phyloP scores from a whole-genome alignment of 176 grass and related monocot genomes.

The Cymbopogon citratus region DNA sequence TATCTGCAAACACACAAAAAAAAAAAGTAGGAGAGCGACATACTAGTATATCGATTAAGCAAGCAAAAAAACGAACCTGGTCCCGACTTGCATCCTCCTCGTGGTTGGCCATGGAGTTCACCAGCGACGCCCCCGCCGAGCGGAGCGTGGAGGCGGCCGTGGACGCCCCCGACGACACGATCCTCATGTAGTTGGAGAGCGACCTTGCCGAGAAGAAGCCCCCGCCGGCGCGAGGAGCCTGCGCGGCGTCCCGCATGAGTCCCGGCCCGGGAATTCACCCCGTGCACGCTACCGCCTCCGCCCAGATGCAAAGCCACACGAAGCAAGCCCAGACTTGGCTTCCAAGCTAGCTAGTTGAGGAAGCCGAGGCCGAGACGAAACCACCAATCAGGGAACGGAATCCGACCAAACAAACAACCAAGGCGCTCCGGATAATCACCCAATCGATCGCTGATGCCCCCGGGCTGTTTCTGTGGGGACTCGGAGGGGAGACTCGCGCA shows the following conservation, averaged over 20 bases:
- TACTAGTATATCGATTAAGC: neutral
- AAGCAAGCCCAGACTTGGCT: slow-evolving; percentile 11
- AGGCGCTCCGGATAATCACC: neutral
- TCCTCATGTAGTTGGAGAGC: slow-evolving; percentile 75
- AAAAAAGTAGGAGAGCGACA: neutral
- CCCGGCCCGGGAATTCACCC: neutral
- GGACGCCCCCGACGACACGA: slow-evolving; percentile 88
- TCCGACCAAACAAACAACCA: neutral
- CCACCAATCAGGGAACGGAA: neutral
- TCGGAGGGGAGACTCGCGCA: slow-evolving; percentile 46
- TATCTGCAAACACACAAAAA: neutral
- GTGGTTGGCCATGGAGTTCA: slow-evolving; percentile 65
- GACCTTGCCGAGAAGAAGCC: slow-evolving; percentile 67
- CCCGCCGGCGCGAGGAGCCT: slow-evolving; percentile 37
- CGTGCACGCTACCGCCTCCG: slow-evolving; percentile 17
- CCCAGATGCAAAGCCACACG: slow-evolving; percentile 11
- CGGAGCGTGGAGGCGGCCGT: slow-evolving; percentile 73
- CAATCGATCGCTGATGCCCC: slow-evolving; percentile 16
- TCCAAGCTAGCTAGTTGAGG: neutral
- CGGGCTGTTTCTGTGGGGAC: slow-evolving; percentile 62
- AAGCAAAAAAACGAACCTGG: slow-evolving; percentile 43
- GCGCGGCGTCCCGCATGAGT: slow-evolving; percentile 71
- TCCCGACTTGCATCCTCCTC: slow-evolving; percentile 52
- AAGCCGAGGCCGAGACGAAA: slow-evolving; percentile 22
- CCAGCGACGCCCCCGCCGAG: slow-evolving; percentile 57